Evolutionary conservation across 192 early-diverging fungal species (phyloP), one percentile per base, ranked within the genome.

Genomic region (Coemansia reversa): DNA sequence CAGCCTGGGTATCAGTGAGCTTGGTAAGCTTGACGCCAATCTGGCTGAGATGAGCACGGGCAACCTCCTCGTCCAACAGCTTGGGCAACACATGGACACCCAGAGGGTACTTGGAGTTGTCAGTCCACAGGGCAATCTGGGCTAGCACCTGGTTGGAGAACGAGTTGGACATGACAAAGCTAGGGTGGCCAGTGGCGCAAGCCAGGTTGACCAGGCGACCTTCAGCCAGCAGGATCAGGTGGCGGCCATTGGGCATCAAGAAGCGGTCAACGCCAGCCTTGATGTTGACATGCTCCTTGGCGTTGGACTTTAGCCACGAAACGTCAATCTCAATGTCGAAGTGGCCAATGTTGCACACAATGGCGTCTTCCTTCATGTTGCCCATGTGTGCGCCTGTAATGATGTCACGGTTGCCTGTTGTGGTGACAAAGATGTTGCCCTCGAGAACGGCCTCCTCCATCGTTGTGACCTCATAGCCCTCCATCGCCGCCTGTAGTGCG

Each of bases 321-420:
- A 95, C 95, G 81, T 98, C 96, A 72, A 98, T 93, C 86, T 98
- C 96, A 74, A 95, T 88, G 86, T 98, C 96, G 67, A 98, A 98
- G 88, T 98, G 96, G 68, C 96, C 97, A 86, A 98, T 98, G 89
- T 98, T 98, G 93, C 97, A 97, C 66, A 98, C 94, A 67, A 98
- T 97, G 66, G 94, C 87, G 72, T 98, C 97, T 78, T 98, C 93
- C 89, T 93, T 93, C 97, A 98, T 98, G 76, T 74, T 74, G 60
- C 78, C 69, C 83, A 98, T 93, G 89, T 98, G 94, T 59, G 74
- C 86, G 69, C 94, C 94, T 70, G 88, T 89, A 84, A 98, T 92
- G 82, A 98, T 96, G 85, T 97, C 94, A 84, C 97, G 93, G 87
- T 93, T 94, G 70, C 97, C 97, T 73, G 97, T 98, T 85, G 92